These are phyloP conservation scores for Penicillium sp. DNA, from an alignment of 2,329 filamentous ascomycete genomes.

Conservation along the genomic window DNA sequence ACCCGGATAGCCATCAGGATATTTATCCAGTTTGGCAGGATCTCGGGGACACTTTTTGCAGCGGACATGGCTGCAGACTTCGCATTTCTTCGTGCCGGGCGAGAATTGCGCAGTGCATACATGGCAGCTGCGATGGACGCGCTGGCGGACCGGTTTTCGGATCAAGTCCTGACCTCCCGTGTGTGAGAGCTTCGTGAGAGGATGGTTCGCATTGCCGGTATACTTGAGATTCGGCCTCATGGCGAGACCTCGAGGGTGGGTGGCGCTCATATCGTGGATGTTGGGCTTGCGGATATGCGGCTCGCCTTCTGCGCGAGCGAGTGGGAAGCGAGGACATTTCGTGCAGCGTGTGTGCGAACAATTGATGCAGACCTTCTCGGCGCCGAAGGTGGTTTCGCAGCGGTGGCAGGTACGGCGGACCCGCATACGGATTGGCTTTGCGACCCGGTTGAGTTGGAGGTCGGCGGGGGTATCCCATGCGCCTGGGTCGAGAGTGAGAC, in stretches of 20 bases:
- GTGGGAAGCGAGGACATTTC: slow-evolving; percentile 74
- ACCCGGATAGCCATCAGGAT: slow-evolving; percentile 48
- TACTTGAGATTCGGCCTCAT: slow-evolving; percentile 15
- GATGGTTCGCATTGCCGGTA: slow-evolving; percentile 32
- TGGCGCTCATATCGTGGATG: slow-evolving; percentile 29
- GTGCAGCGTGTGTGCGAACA: slow-evolving; percentile 82
- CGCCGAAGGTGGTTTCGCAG: slow-evolving; percentile 73
- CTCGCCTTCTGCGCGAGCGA: slow-evolving; percentile 63
- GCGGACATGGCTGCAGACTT: slow-evolving; percentile 68
- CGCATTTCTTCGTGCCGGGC: slow-evolving; percentile 62
- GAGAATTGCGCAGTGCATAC: slow-evolving; percentile 67
- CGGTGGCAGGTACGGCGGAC: slow-evolving; percentile 69
- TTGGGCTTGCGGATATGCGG: slow-evolving; percentile 39
- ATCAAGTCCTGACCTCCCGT: slow-evolving; percentile 70
- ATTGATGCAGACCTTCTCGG: slow-evolving; percentile 70
- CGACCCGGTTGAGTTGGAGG: slow-evolving; percentile 42
- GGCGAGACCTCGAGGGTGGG: slow-evolving; percentile 46
- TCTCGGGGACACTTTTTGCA: slow-evolving; percentile 81
- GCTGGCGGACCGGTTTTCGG: slow-evolving; percentile 70
- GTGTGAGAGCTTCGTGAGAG: slow-evolving; percentile 59
- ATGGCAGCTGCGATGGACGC: slow-evolving; percentile 75
- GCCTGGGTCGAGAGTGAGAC: slow-evolving; percentile 44
- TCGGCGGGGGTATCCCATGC: slow-evolving; percentile 43
- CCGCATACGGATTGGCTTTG: slow-evolving; percentile 50
- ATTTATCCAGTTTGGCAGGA: slow-evolving; percentile 55